Evolutionary conservation across 1,284 basidiomycete genomes (phyloP).

Genomic region (Omphalotus olearius): DNA sequence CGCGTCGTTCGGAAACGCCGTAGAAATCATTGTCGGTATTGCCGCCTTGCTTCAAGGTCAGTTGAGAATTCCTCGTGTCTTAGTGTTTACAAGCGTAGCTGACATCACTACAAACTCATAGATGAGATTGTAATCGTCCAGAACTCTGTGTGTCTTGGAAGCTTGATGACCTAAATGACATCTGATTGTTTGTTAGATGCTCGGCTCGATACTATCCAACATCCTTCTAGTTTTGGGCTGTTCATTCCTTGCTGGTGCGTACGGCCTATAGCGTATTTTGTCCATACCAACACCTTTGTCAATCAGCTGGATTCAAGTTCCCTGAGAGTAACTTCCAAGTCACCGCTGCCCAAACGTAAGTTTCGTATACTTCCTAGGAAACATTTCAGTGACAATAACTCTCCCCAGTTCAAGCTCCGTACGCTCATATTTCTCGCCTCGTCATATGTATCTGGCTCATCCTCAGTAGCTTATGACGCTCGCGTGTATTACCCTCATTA

Average conservation of each 20-base stretch:
- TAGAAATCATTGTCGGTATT: conserved; percentile 85
- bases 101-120: conserved; percentile 23
- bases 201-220: conserved; percentile 87
- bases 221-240: conserved; percentile 85
- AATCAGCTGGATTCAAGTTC: conserved; percentile 58
- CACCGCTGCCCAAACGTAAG: conserved; percentile 84
- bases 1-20: conserved; percentile 79
- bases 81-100: neutral
- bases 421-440: conserved; percentile 21
- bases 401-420: conserved; percentile 56
- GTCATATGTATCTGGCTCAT: conserved; percentile 3
- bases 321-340: conserved; percentile 73
- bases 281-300: neutral
- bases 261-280: neutral
- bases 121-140: conserved; percentile 84
- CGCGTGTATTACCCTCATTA: conserved; percentile 84
- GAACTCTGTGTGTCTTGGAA: conserved; percentile 57
- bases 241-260: conserved; percentile 74
- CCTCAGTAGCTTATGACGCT: conserved; percentile 75
- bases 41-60: conserved; percentile 79
- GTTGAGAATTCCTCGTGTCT: conserved; percentile 9
- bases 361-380: conserved; percentile 15
- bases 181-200: conserved; percentile 42
- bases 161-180: neutral
- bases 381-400: neutral